Base-by-base conservation (phyloP, 306 rosid species). In the Betula pendula region DNA sequence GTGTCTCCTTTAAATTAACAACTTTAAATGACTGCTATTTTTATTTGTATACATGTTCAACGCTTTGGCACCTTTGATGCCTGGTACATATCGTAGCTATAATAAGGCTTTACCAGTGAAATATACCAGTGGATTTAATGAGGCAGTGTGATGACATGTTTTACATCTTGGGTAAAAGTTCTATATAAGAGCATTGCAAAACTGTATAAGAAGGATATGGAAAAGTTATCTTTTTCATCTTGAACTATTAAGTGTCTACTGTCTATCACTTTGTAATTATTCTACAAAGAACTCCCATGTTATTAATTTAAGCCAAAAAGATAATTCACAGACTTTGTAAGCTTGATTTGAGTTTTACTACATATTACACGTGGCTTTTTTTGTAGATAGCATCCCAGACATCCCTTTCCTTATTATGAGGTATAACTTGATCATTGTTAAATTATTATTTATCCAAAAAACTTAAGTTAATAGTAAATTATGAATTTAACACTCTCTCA, bases 1-100 rank as follows among this genome's bases (percentile, higher is more conserved):
- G 1, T 45, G 71, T 79, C n/a, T 77, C 72, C 42, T 65, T 81
- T 50, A 20, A 15, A 19, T 8, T 8, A 38, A 38, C 70, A 65
- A 44, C 49, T 6, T 73, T 22, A 66, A 78, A 52, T 20, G 19
- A n/a, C 48, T 65, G 19, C 16, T 31, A 13, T 56, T 75, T 52
- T 17, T 24, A 1, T 31, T 29, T 31, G 42, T 31, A 62, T 62
- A 6, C 24, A 10, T 38, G 11, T 27, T 38, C 47, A 35, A 65
- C 38, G 25, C 27, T n/a, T 65, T 38, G 22, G 70, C 14, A 65
- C 19, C 43, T 29, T 35, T 65, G 19, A 20, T 65, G 25, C 70
- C 27, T 65, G 47, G 47, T 7, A 55, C 14, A 65, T 35, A 38
- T 65, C 22, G 27, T 4, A 8, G 45, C 25, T 19, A 33, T 35